Percentiles rank a stretch among this genome's conserved stretches.
Evolutionary conservation across 768 basidiomycete species (phyloP).

Genomic region (Suillus fuscotomentosus): DNA sequence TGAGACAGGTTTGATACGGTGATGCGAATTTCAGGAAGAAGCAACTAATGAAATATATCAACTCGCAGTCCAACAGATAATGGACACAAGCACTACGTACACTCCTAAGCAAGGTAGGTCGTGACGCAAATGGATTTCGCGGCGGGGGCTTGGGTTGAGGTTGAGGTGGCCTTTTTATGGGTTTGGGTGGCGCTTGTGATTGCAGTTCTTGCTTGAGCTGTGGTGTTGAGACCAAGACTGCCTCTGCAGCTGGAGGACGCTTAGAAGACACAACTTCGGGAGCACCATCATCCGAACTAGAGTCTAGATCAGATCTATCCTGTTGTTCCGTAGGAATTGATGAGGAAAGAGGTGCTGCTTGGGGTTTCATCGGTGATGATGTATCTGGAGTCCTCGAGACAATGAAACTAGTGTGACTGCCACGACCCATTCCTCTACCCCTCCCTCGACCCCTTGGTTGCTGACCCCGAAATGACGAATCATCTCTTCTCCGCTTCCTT

Average conservation of each 20-base stretch:
- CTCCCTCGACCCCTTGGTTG: constrained; percentile 16
- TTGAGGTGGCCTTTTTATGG: constrained; percentile 22
- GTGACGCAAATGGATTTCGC: constrained; percentile 63
- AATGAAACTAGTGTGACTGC: neutral
- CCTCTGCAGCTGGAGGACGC: constrained; percentile 14
- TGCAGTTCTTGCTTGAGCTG: constrained; percentile 8
- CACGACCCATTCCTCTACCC: constrained; percentile 32
- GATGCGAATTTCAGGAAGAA: constrained; percentile 81
- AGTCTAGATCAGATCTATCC: constrained; percentile 21
- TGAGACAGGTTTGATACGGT: constrained; percentile 93
- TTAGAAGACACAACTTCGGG: constrained; percentile 67
- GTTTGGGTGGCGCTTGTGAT: constrained; percentile 10
- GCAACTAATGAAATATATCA: constrained; percentile 47
- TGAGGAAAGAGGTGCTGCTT: neutral
- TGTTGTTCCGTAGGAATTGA: neutral
- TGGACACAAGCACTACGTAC: constrained; percentile 40
- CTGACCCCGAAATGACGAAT: constrained; percentile 12
- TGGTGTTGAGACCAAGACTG: neutral
- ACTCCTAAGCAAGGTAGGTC: constrained; percentile 74
- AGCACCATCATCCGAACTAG: constrained; percentile 39
- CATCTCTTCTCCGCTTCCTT: constrained; percentile 42
- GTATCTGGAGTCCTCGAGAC: neutral
- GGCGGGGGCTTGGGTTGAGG: constrained; percentile 49
- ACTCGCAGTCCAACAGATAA: neutral
- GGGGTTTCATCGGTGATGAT: neutral